Percentiles rank a stretch among this genome's conserved stretches.
Evolutionary conservation across 2,329 filamentous ascomycete genomes (phyloP).

Genomic region (Colletotrichum sp.): DNA sequence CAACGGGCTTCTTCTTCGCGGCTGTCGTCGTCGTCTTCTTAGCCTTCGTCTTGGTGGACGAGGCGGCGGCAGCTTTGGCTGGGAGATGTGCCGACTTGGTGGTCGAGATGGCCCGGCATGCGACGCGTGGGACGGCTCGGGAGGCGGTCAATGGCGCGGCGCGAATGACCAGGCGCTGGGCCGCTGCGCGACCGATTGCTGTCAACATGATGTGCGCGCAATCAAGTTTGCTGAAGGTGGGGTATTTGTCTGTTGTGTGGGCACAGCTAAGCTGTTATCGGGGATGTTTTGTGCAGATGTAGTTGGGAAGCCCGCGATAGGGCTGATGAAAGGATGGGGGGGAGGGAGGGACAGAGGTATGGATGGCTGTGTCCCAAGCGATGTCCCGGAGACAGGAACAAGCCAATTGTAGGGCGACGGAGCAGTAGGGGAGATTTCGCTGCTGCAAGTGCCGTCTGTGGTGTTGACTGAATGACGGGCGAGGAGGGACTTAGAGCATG

Average conservation of each 20-base stretch:
- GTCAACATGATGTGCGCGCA: constrained; percentile 42
- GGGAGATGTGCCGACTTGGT: constrained; percentile 32
- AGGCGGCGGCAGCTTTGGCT: constrained; percentile 21
- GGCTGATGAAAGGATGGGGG: not conserved
- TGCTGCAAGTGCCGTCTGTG: constrained; percentile 8
- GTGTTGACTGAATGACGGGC: constrained; percentile 12
- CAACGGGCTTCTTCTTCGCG: constrained; percentile 24
- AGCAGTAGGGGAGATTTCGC: not conserved
- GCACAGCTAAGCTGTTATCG: not conserved
- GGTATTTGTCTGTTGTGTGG: not conserved
- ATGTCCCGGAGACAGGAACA: not conserved
- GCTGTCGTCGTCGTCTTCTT: constrained; percentile 28
- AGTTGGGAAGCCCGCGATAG: not conserved
- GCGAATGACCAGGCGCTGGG: constrained; percentile 36
- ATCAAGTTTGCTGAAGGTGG: not conserved
- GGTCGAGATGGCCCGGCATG: constrained; percentile 34
- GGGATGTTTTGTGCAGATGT: not conserved
- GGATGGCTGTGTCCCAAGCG: not conserved
- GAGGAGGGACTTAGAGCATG: not conserved
- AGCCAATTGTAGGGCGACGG: not conserved
- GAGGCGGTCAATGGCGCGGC: constrained; percentile 24
- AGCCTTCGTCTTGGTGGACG: constrained; percentile 20
- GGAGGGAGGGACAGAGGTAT: not conserved
- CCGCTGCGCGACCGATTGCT: constrained; percentile 42
- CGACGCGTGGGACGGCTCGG: constrained; percentile 22